Evolutionary conservation across 2,329 filamentous ascomycete genomes (phyloP).

Genomic region (Triangularia verruculosa): DNA sequence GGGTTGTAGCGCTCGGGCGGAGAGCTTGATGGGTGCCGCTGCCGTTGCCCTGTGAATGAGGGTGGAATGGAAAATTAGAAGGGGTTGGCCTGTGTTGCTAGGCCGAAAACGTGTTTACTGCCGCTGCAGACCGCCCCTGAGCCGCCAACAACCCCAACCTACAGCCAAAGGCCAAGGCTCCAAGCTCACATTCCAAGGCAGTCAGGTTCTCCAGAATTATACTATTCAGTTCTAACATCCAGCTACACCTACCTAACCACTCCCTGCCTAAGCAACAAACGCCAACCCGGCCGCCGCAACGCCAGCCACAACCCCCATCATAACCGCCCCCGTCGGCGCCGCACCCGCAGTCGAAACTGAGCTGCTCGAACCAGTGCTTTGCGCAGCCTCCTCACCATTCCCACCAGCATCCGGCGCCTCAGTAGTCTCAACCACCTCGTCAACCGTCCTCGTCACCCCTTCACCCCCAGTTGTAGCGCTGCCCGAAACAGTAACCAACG

Average conservation of each 20-base stretch:
- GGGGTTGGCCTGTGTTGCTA: constrained; percentile 27
- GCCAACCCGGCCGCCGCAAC: constrained; percentile 15
- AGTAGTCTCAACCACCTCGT: neutral
- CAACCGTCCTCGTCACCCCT: neutral
- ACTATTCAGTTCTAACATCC: neutral
- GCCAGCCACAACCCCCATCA: constrained; percentile 14
- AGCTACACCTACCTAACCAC: neutral
- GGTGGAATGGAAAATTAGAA: constrained; percentile 22
- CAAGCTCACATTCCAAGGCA: neutral
- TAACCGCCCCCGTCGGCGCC: constrained; percentile 2
- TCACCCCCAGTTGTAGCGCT: neutral
- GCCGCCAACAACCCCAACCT: neutral
- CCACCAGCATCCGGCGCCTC: neutral
- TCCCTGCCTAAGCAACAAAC: constrained; percentile 7
- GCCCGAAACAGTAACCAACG: neutral
- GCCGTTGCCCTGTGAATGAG: constrained; percentile 28
- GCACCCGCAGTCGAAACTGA: constrained; percentile 8
- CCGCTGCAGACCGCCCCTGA: constrained; percentile 10
- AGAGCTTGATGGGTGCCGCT: constrained; percentile 10
- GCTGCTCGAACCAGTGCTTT: neutral
- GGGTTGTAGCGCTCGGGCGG: neutral
- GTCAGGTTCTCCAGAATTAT: neutral
- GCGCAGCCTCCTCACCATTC: neutral
- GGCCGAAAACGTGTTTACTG: constrained; percentile 14
- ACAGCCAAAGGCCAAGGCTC: neutral